Conservation (phyloP, 2,329 filamentous ascomycete genomes). For the Penicillium expansum region DNA sequence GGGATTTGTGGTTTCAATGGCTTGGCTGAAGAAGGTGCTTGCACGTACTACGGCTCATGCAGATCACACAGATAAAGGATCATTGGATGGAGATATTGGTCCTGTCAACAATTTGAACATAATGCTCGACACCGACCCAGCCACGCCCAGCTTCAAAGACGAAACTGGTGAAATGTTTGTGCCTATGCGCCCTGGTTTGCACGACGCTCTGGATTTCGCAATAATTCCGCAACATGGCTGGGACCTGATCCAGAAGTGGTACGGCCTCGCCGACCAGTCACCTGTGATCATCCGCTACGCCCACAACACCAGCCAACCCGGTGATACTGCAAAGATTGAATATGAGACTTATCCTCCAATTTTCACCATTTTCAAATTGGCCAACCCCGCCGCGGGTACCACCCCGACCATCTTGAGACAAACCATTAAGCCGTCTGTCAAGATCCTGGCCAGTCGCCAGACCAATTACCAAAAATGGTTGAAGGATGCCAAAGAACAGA, state of each 20-base stretch:
- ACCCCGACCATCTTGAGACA: constrained; percentile 61
- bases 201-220: constrained; percentile 67
- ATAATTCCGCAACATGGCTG: constrained; percentile 77
- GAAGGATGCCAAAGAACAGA: constrained; percentile 65
- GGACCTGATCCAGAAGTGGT: constrained; percentile 77
- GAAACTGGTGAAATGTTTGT: constrained; percentile 59
- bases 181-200: constrained; percentile 66
- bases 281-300: constrained; percentile 71
- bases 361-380: constrained; percentile 79
- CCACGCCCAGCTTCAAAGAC: constrained; percentile 41
- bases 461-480: constrained; percentile 73
- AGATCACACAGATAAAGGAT: constrained; percentile 58
- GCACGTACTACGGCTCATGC: constrained; percentile 60
- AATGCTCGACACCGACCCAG: constrained; percentile 56
- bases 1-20: constrained; percentile 73
- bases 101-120: constrained; percentile 87
- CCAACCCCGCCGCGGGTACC: constrained; percentile 56
- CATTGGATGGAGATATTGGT: constrained; percentile 64
- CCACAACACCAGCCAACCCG: constrained; percentile 66
- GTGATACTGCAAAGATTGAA: constrained; percentile 64
- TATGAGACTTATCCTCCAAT: constrained; percentile 84
- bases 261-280: constrained; percentile 69
- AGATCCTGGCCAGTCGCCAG: constrained; percentile 68
- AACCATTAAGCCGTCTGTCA: constrained; percentile 59
- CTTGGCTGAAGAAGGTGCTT: constrained; percentile 74